phyloP scores from a whole-genome alignment of 768 basidiomycete species.

The Sporobolomyces pararoseus region DNA sequence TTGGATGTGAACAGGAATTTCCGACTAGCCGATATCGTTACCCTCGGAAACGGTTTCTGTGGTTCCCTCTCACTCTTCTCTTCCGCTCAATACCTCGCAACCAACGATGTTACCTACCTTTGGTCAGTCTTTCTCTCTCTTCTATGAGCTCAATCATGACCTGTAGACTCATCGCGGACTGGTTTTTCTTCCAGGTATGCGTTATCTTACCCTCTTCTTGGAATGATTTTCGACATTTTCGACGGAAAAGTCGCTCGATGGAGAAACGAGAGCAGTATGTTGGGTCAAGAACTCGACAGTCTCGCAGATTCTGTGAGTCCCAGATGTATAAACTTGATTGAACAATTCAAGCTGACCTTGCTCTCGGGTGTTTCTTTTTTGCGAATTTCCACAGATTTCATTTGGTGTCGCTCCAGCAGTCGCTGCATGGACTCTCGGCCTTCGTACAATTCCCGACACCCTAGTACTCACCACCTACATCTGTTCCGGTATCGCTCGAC shows the following conservation, averaged over 20 bases:
- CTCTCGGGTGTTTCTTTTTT: not conserved
- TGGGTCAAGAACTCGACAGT: conserved; percentile 96
- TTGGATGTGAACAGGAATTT: conserved; percentile 66
- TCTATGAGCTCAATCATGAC: not conserved
- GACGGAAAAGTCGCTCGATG: conserved; percentile 97
- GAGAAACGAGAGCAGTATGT: conserved; percentile 89
- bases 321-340: not conserved
- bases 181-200: conserved; percentile 58
- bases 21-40: conserved; percentile 93
- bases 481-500: conserved; percentile 90
- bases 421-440: conserved; percentile 76
- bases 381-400: conserved; percentile 63
- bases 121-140: conserved; percentile 51
- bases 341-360: not conserved
- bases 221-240: conserved; percentile 94
- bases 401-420: conserved; percentile 98
- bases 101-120: conserved; percentile 71
- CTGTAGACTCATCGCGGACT: too few species aligned
- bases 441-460: conserved; percentile 86
- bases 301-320: conserved; percentile 80
- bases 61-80: conserved; percentile 92
- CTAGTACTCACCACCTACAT: conserved; percentile 82
- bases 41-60: conserved; percentile 98
- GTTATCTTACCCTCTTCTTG: conserved; percentile 80
- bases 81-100: conserved; percentile 79